Conservation (phyloP, 176 grass and related monocot species). For the Eragrostis curvula region DNA sequence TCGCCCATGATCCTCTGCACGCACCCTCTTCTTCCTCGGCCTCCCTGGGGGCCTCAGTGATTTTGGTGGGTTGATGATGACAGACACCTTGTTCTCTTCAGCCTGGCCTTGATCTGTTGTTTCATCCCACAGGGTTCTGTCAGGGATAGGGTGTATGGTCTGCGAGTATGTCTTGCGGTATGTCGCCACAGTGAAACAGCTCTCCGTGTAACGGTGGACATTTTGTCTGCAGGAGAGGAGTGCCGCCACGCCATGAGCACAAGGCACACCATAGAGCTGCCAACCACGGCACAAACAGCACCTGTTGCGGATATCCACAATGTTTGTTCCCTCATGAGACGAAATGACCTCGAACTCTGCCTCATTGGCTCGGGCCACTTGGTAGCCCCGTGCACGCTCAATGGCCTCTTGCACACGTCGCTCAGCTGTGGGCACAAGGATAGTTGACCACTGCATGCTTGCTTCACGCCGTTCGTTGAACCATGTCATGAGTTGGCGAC, state of each 20-base stretch:
- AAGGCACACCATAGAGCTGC: slow-evolving; percentile 91
- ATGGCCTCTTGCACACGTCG: slow-evolving; percentile 78
- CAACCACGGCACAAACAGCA: slow-evolving; percentile 93
- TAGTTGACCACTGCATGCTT: slow-evolving; percentile 92
- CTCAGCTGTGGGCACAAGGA: slow-evolving; percentile 77
- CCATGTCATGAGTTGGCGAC: slow-evolving; percentile 95
- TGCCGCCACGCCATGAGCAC: slow-evolving; percentile 89
- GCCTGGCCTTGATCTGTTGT: slow-evolving; percentile 41
- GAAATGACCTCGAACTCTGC: slow-evolving; percentile 95
- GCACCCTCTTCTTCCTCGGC: slow-evolving; percentile 84
- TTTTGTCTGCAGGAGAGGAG: slow-evolving; percentile 95
- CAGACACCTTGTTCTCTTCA: slow-evolving; percentile 45
- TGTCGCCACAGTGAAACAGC: slow-evolving; percentile 81
- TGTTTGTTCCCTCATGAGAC: slow-evolving; percentile 72
- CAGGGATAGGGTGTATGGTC: slow-evolving; percentile 96
- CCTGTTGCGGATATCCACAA: slow-evolving; percentile 92
- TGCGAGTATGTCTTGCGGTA: slow-evolving; percentile 96
- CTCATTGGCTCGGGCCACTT: slow-evolving; percentile 85
- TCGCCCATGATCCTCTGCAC: slow-evolving; percentile 68
- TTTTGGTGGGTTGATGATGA: slow-evolving; percentile 80
- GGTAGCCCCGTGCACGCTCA: slow-evolving; percentile 85
- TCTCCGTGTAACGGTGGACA: slow-evolving; percentile 93
- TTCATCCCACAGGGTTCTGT: slow-evolving; percentile 83
- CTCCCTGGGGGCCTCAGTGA: slow-evolving; percentile 72
- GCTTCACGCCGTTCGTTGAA: slow-evolving; percentile 91